phyloP scores from a whole-genome alignment of 306 rosid genomes.

The Inga laurina region DNA sequence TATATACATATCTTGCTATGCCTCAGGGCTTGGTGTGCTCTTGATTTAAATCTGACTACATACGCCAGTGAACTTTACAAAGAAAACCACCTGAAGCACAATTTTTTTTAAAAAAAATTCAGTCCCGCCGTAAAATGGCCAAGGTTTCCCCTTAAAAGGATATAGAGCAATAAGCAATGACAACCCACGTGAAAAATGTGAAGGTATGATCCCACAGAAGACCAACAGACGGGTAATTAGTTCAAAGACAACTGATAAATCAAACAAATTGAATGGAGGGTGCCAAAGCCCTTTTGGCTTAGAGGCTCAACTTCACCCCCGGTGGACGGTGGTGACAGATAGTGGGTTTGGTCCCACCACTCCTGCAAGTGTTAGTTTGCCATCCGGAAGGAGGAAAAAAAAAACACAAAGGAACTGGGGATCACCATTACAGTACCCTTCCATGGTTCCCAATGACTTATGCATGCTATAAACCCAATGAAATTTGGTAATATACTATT shows the following conservation, averaged over 20 bases:
- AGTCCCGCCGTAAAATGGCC: not conserved
- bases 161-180: not conserved
- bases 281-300: not conserved
- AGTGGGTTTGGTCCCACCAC: not conserved
- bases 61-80: not conserved
- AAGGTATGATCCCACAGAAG: conserved; percentile 17
- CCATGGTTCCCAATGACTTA: conserved; percentile 12
- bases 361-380: not conserved
- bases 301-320: not conserved
- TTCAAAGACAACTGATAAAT: conserved; percentile 19
- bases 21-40: not conserved
- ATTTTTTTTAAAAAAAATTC: not conserved
- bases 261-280: not conserved
- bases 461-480: conserved; percentile 2
- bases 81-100: not conserved
- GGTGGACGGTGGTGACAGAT: not conserved
- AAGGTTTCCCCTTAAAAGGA: not conserved
- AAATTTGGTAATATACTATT: conserved; percentile 8
- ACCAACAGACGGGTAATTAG: not conserved
- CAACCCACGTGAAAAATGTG: not conserved
- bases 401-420: not conserved
- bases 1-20: not conserved
- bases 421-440: not conserved
- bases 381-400: not conserved
- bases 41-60: not conserved